Evolutionary conservation across 2,329 filamentous ascomycete genomes (phyloP), one percentile per base, ranked within the genome.

Genomic region (Coleophoma cylindrospora): DNA sequence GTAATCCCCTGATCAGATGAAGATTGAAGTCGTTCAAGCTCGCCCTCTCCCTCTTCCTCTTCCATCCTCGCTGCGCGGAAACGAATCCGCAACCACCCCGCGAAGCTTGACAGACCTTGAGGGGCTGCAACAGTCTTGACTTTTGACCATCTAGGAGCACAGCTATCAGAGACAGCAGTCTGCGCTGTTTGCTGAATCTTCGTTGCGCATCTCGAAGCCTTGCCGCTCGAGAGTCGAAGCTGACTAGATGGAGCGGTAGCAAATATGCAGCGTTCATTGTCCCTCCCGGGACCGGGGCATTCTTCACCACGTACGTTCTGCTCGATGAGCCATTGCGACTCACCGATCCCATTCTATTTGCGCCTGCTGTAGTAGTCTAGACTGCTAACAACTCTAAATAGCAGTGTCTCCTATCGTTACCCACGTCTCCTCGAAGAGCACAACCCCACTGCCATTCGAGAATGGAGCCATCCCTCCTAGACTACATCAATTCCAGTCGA

Each of bases 361-460:
- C 34, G 46, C 47, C 49, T 45, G 13, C 36, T 34, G 41, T 21
- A 13, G 37, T 49, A 19, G 40, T 41, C 46, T 38, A 54, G 56
- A 27, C 57, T 47, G 32, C 13, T 33, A 21, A 12, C 33, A 40
- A 17, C 44, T 40, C 45, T 27, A 27, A 27, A 34, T 57, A 81
- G 78, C 77, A 66, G 68, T 70, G 49, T 78, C 78, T 53, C 74
- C 77, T 53, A 72, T 75, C 60, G 66, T 71, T 54, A 73, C 75
- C 50, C 72, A 75, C 58, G 65, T 69, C 51, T 71, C 71, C 50
- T 79, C 81, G 53, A 72, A 74, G 65, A 76, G 76, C 59, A 75
- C 80, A 57, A 79, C 74, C 52, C 78, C 80, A 53, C 74, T 77
- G 51, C 72, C 76, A 51, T 71, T 75, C 60, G 75, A 78, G 54